Base-by-base conservation (phyloP, 768 basidiomycete species). In the Xerocomus brunneocitrinus region DNA sequence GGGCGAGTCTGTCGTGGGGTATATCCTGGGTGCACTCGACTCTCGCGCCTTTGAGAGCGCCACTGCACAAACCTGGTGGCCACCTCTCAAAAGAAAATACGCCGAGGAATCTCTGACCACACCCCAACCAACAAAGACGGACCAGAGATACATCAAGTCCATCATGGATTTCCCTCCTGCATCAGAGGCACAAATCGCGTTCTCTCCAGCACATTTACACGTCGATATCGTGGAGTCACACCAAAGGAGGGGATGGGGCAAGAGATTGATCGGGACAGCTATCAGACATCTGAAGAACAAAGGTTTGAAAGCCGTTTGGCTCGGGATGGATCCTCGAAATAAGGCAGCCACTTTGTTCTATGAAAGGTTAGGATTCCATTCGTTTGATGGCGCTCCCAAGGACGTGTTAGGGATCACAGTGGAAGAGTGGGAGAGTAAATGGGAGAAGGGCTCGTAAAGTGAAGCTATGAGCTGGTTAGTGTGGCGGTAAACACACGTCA, bases 151-250 rank as follows among this genome's bases (percentile, higher is more conserved):
- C 58, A 70, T 77, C 59, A 52, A 56, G 22, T 57, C 61, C 25
- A 60, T 80, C 47, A 70, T 72, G 53, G 54, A 62, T 28, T 70
- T 70, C 39, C 66, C 68, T 35, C 71, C 66, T 8, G 77, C 81
- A 1, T 67, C 79, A 14, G 77, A 80, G 8, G 74, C 78, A n/a
- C 78, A 77, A 57, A 71, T 88, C 55, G 69, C 74, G 5, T 87
- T 85, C 63, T 83, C 87, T 16, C 79, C 82, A 10, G 88, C 88
- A 8, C 87, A 91, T 67, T 58, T 91, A 59, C 89, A 91, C 65
- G 83, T 91, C 62, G 73, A 91, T 58, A 80, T 91, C 51, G 63
- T 90, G 60, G 77, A 82, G 25, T 74, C 74, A 40, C 80, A 87
- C 64, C 87, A 87, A 66, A 72, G 79, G 50, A 77, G 78, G 56